Percentiles rank a stretch among this genome's conserved stretches.
Evolutionary conservation across 139 green algal species (phyloP).

Genomic region (Bryopsis sp.): DNA sequence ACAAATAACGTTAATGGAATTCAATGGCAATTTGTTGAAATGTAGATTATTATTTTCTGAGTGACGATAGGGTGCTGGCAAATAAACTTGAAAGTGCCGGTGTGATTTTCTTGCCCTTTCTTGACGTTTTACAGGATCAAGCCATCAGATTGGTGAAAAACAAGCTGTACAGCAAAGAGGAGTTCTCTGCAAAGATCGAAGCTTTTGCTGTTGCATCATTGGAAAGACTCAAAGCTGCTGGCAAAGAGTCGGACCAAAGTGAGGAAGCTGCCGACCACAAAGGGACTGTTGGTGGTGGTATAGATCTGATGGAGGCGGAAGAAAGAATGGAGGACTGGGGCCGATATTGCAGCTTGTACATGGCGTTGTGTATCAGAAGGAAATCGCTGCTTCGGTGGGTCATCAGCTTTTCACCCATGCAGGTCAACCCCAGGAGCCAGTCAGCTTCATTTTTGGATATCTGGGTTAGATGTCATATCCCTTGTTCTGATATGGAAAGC

Average conservation of each 20-base stretch:
- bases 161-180: not conserved
- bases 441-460: no score
- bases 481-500: no score
- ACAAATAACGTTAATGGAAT: no score
- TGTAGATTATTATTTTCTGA: no score
- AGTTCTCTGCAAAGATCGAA: constrained; percentile 12
- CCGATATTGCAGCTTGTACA: constrained; percentile 1
- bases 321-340: not conserved
- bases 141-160: constrained; percentile 19
- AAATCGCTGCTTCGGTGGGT: not conserved
- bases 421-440: no score
- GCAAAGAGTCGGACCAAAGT: not conserved
- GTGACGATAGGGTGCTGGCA: no score
- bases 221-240: not conserved
- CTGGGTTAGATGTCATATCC: no score
- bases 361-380: constrained; percentile 14
- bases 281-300: not conserved
- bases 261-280: not conserved
- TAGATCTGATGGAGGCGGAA: not conserved
- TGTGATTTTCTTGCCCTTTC: no score
- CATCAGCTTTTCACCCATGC: no score
- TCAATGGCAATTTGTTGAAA: no score
- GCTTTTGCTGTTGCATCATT: not conserved
- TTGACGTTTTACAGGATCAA: no score
- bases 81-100: no score